Evolutionary conservation across 2,329 filamentous ascomycete species (phyloP), one percentile per base, ranked within the genome.

Genomic region (Taxawa tesnikishii): DNA sequence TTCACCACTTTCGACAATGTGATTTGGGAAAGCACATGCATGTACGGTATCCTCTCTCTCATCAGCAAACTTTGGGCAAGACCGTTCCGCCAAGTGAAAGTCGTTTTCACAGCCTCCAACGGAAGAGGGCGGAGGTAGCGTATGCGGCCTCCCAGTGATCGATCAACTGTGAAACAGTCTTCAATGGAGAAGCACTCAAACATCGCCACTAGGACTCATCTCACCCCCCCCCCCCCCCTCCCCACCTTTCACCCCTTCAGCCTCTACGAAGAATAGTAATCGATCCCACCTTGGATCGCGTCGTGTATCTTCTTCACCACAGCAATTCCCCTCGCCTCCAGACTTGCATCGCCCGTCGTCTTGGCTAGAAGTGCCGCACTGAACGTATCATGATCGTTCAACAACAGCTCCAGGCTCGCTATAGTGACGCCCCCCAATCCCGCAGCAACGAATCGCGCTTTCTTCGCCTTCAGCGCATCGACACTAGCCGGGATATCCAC

Each of bases 401-500:
- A 19, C 24, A 46, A 36, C 18, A 47, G 18, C 31, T 39, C 32
- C 36, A 46, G 28, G 7, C 38, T 38, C 24, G 27, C 40, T n/a
- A 41, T 13, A n/a, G 46, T 37, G 4, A 44, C n/a, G 11, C 15
- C 26, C 3, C 31, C 31, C 33, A 39, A 33, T 3, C 37, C 36
- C 10, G 34, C n/a, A n/a, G n/a, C n/a, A n/a, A n/a, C 38, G 16
- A 46, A 41, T 5, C 37, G 16, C 6, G 34, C 19, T 26, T 40
- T 42, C 32, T 44, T 47, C 3, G 33, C 28, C 28, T 44, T 30
- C 10, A 44, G 31, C n/a, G 32, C 31, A 9, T 40, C 29, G 8
- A 46, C 44, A 9, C 37, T 33, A 10, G 32, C 36, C 2, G 42
- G 43, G 13, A 44, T 46, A 14, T 36, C 34, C 6, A 37, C 27